Evolutionary conservation across 2,329 filamentous ascomycete species (phyloP).

Genomic region (Ilyonectria destructans): DNA sequence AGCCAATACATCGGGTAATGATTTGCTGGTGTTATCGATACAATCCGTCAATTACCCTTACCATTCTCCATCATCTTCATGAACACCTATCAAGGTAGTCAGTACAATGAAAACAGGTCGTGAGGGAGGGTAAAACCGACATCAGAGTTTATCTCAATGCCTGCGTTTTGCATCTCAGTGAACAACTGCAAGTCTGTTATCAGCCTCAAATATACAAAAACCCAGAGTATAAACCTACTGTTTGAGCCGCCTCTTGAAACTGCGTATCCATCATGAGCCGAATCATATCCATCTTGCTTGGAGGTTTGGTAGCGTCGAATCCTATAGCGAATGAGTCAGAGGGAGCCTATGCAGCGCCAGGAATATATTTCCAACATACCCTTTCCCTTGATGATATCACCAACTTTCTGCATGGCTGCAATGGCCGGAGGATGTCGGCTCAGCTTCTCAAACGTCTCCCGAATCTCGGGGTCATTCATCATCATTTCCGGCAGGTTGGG

Average conservation of each 20-base stretch:
- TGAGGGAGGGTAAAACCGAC: slow-evolving; percentile 22
- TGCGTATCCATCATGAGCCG: slow-evolving; percentile 47
- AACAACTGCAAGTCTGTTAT: slow-evolving; percentile 32
- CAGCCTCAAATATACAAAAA: not conserved
- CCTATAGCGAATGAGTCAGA: slow-evolving; percentile 26
- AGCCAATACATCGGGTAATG: too few relatives aligned
- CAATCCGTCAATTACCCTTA: slow-evolving; percentile 1
- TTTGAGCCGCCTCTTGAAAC: slow-evolving; percentile 42
- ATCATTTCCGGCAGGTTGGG: slow-evolving; percentile 41
- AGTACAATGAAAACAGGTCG: slow-evolving; percentile 12
- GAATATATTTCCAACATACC: slow-evolving; percentile 17
- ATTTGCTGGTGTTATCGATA: too few relatives aligned
- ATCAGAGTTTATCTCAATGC: slow-evolving; percentile 41
- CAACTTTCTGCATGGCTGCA: slow-evolving; percentile 39
- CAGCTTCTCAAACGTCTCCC: slow-evolving; percentile 43
- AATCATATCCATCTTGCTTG: slow-evolving; percentile 44
- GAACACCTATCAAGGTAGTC: slow-evolving; percentile 28
- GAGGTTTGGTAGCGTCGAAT: slow-evolving; percentile 38
- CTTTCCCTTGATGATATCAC: slow-evolving; percentile 38
- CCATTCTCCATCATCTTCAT: slow-evolving; percentile 39
- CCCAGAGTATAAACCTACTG: not conserved
- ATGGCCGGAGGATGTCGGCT: slow-evolving; percentile 43
- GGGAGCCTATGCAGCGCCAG: not conserved
- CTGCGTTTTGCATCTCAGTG: slow-evolving; percentile 43
- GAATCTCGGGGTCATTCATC: slow-evolving; percentile 43